Conservation (phyloP, 345 rosid genomes). For the Toxicodendron radicans region DNA sequence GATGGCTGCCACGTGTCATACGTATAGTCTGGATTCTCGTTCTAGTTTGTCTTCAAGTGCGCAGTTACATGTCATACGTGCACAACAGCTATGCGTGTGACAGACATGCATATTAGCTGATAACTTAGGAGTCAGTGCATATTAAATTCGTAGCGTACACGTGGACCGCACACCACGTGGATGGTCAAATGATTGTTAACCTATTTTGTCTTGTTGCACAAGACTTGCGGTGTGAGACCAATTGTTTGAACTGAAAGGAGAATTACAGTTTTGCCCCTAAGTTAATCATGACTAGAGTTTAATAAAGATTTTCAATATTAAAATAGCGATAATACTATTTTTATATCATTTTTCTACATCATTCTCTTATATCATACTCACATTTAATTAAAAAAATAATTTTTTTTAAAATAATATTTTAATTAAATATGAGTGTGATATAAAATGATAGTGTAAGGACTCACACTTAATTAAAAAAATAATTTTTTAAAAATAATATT, state of each 20-base stretch:
- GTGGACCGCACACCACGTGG: conserved; percentile 12
- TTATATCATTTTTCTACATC: too few species aligned
- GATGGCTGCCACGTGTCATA: background rate
- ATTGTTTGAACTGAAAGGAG: background rate
- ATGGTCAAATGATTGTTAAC: conserved; percentile 10
- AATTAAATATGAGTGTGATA: too few species aligned
- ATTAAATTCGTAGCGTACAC: background rate
- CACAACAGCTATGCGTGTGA: background rate
- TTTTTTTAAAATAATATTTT: too few species aligned
- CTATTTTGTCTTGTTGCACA: background rate
- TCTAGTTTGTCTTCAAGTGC: background rate
- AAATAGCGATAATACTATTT: too few species aligned
- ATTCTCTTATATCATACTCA: too few species aligned
- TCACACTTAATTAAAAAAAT: too few species aligned
- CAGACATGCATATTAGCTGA: too few species aligned
- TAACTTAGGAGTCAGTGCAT: background rate
- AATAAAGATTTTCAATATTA: too few species aligned
- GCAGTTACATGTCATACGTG: background rate
- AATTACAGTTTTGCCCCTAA: too few species aligned
- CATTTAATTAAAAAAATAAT: too few species aligned
- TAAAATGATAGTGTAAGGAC: too few species aligned
- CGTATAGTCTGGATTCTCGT: background rate
- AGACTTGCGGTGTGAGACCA: background rate
- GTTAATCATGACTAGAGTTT: background rate
- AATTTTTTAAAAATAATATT: too few species aligned